phyloP scores from a whole-genome alignment of 805 yeast genomes.

The Sugiyamaella smithiae region DNA sequence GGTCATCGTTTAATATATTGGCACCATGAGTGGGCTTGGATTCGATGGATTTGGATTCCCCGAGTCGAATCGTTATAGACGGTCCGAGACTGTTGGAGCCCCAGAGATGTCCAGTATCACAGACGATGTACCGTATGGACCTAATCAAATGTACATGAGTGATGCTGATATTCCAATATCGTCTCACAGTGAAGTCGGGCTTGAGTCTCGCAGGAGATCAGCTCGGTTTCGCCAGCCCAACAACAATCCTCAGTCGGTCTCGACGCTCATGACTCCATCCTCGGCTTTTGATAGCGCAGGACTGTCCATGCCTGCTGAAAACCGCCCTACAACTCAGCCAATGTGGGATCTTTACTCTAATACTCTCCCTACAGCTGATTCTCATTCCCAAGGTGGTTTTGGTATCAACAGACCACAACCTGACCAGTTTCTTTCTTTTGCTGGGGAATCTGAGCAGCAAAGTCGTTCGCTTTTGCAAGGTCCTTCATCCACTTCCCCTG shows the following conservation, averaged over 20 bases:
- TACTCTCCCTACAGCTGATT: neutral
- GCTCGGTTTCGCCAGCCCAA: neutral
- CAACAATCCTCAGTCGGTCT: neutral
- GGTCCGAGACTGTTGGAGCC: slow-evolving; percentile 4
- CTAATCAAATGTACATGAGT: neutral
- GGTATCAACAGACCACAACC: neutral
- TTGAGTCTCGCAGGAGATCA: neutral
- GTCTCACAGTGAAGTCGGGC: neutral
- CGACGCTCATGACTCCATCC: neutral
- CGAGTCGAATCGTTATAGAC: neutral
- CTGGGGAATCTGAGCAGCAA: slow-evolving; percentile 20
- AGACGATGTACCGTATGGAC: neutral
- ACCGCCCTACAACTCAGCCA: slow-evolving; percentile 1
- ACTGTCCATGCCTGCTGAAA: neutral
- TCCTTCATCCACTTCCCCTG: slow-evolving; percentile 8
- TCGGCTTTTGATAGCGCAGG: slow-evolving; percentile 3
- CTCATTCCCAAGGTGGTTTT: neutral
- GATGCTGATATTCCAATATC: neutral
- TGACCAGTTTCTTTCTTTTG: slow-evolving; percentile 17
- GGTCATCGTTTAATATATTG: neutral
- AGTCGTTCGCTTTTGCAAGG: slow-evolving; percentile 14
- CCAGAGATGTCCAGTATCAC: neutral
- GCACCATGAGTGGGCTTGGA: slow-evolving; percentile 1
- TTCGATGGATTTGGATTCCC: slow-evolving; percentile 4
- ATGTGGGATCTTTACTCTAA: slow-evolving; percentile 1